Evolutionary conservation across 2,329 filamentous ascomycete genomes (phyloP), one percentile per base, ranked within the genome.

Genomic region (Gremmenia infestans): DNA sequence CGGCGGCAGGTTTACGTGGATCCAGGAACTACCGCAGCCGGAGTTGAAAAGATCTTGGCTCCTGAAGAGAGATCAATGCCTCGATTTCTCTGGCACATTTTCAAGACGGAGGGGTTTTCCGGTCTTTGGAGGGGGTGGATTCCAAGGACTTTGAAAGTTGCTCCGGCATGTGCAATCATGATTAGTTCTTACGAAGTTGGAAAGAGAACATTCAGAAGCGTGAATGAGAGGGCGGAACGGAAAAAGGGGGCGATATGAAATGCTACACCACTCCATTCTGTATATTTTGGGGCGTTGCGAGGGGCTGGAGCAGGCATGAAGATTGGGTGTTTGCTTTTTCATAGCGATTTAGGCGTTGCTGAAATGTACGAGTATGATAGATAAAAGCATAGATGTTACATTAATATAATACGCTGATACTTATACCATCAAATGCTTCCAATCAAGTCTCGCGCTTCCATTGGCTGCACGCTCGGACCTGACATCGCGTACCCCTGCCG

Each of bases 141-240:
- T 23, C 91, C 94, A 0, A 81, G 94, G 40, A 96, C 91, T 63
- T 77, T 97, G 58, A 97, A 97, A 71, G 92, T 99, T 5, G 93
- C 94, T 1, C 94, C 94, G 1, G 91, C 93, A 0, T 99, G 94
- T 73, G 94, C 94, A 28, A 97, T 99, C 70, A 99, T 99, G 94
- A 97, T 99, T 70, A 95, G 90, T 70, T 96, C 88, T 70, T 99
- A 97, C 72, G 94, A 99, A 72, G 82, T 97, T 39, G 92, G 94
- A 50, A 99, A 99, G 79, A 87, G 89, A 71, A 86, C 88, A 70
- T 95, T 95, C 36, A 80, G 84, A 53, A 80, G 82, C 11, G 83
- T 90, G 50, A 97, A 97, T 63, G 79, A 85, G 64, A 76, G 64
- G 52, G 64, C 62, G 15, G 65, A 70, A 55, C 54, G 57, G 46